These are phyloP conservation scores for Bimuria novae-zelandiae DNA, from an alignment of 2,329 filamentous ascomycete species.

Conservation along the genomic window DNA sequence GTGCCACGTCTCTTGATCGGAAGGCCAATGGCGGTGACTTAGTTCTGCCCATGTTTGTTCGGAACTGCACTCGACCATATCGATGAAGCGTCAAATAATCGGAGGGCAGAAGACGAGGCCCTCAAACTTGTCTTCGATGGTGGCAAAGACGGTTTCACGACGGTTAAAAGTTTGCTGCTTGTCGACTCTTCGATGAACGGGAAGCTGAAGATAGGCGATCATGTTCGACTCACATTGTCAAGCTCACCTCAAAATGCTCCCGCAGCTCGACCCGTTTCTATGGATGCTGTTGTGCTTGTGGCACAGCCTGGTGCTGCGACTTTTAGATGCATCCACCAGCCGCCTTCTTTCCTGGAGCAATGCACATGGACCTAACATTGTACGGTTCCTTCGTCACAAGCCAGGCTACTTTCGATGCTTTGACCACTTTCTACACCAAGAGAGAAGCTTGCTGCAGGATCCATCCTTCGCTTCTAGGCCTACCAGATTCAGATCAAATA, in stretches of 20 bases:
- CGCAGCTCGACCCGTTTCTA: conserved; percentile 32
- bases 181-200: conserved; percentile 21
- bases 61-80: conserved; percentile 50
- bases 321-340: conserved; percentile 47
- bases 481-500: conserved; percentile 14
- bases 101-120: conserved; percentile 13
- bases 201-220: conserved; percentile 25
- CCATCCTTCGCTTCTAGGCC: conserved; percentile 24
- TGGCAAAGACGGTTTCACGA: conserved; percentile 14
- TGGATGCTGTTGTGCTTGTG: conserved; percentile 47
- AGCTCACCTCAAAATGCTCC: conserved; percentile 39
- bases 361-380: conserved; percentile 47
- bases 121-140: conserved; percentile 16
- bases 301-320: conserved; percentile 35
- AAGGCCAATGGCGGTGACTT: conserved; percentile 25
- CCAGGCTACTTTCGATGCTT: conserved; percentile 48
- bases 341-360: conserved; percentile 42
- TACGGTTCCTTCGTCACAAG: conserved; percentile 51
- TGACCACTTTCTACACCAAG: conserved; percentile 36
- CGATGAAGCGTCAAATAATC: conserved; percentile 35
- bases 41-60: conserved; percentile 42
- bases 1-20: conserved; percentile 33
- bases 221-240: conserved; percentile 45
- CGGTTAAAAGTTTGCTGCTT: conserved; percentile 22
- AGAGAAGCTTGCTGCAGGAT: conserved; percentile 42